phyloP scores from a whole-genome alignment of 2,329 filamentous ascomycete species.

The Cordyceps cicadae region DNA sequence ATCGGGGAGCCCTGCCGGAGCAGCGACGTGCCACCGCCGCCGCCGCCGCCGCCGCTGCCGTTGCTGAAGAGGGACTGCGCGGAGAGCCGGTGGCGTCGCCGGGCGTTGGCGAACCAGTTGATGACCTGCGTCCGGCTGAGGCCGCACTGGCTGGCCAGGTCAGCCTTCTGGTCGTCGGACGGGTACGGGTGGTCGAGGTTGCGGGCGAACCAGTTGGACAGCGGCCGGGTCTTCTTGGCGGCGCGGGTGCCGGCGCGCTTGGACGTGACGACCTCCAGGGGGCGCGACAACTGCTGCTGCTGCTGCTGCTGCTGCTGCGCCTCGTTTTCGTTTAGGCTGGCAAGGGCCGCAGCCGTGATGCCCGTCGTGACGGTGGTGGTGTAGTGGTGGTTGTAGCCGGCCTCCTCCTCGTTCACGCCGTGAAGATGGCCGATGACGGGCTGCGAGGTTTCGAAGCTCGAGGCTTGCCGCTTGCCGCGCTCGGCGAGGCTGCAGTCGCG shows the following conservation, averaged over 20 bases:
- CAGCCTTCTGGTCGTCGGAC: conserved; percentile 35
- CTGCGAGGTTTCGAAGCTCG: conserved; percentile 36
- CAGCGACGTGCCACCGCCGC: conserved; percentile 17
- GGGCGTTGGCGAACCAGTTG: conserved; percentile 44
- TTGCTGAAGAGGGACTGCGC: conserved; percentile 20
- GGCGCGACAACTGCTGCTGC: no score
- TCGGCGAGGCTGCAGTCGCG: conserved; percentile 41
- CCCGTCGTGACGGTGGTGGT: neutral
- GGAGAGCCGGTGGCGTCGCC: conserved; percentile 36
- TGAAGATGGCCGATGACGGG: conserved; percentile 42
- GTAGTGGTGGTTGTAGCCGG: neutral
- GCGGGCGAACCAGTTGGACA: conserved; percentile 37
- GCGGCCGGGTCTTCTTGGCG: conserved; percentile 35
- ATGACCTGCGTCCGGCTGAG: conserved; percentile 36
- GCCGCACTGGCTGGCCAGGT: conserved; percentile 33
- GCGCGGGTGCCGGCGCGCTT: conserved; percentile 32
- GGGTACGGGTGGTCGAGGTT: conserved; percentile 41
- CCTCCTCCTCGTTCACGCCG: conserved; percentile 34
- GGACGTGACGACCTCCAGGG: conserved; percentile 16
- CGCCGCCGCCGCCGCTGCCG: conserved; percentile 7
- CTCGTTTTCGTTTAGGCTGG: neutral
- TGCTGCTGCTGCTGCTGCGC: no score
- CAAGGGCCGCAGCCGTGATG: neutral
- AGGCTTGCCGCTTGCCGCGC: conserved; percentile 35
- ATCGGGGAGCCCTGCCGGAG: conserved; percentile 35